phyloP scores from a whole-genome alignment of 495 filamentous ascomycete species.

The Penicillium subrubescens region DNA sequence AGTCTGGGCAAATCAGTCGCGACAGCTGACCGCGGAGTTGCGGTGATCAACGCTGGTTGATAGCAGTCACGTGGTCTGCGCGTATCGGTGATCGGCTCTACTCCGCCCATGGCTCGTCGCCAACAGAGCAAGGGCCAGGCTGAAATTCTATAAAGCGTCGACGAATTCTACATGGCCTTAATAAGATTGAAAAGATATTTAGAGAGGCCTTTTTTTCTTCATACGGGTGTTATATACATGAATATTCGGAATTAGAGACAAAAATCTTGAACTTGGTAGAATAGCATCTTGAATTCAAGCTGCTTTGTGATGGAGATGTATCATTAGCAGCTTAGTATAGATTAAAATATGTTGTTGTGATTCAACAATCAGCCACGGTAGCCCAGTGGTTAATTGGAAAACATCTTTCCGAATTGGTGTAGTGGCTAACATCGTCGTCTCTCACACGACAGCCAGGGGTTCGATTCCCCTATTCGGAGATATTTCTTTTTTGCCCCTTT shows the following conservation, averaged over 20 bases:
- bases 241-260: neutral
- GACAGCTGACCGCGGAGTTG: constrained; percentile 4
- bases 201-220: neutral
- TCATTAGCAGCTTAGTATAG: neutral
- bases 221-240: neutral
- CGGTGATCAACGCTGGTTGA: constrained; percentile 8
- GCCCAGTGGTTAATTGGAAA: neutral
- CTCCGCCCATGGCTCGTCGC: neutral
- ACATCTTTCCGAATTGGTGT: constrained; percentile 40
- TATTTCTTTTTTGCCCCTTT: constrained; percentile 17
- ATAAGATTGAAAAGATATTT: too few relatives aligned
- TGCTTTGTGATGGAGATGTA: neutral
- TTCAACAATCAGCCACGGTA: neutral
- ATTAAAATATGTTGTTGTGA: neutral
- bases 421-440: constrained; percentile 47
- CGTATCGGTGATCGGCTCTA: constrained; percentile 1
- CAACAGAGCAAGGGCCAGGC: neutral
- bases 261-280: neutral
- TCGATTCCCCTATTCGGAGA: constrained; percentile 46
- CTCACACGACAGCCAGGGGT: constrained; percentile 46
- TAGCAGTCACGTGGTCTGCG: constrained; percentile 11
- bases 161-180: too few relatives aligned
- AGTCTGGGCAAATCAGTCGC: neutral
- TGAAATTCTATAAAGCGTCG: too few relatives aligned
- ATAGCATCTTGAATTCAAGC: neutral